Percentiles rank a stretch among this genome's conserved stretches.
These are phyloP conservation scores for Chrysosporium queenslandicum DNA, from an alignment of 2,329 filamentous ascomycete genomes.

Conservation along the genomic window DNA sequence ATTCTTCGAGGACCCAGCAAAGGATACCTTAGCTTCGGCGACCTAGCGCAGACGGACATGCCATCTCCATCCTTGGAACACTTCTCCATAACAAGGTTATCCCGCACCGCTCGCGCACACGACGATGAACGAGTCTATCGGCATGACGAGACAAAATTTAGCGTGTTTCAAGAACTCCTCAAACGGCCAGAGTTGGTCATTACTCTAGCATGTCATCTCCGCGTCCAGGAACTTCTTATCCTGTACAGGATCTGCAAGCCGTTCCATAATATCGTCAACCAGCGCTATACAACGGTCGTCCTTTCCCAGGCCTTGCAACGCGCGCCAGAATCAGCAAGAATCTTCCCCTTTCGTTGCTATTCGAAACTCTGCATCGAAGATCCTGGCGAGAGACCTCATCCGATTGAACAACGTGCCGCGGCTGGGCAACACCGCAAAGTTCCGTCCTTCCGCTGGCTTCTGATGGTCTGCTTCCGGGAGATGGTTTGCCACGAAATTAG, in stretches of 20 bases:
- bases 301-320: conserved; percentile 45
- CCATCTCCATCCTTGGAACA: conserved; percentile 10
- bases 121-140: not conserved
- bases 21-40: conserved; percentile 12
- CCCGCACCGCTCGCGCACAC: not conserved
- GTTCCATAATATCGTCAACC: conserved; percentile 53
- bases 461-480: conserved; percentile 54
- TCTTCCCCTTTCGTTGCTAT: conserved; percentile 56
- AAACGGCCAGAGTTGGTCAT: conserved; percentile 43
- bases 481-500: conserved; percentile 52
- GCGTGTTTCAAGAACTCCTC: conserved; percentile 16
- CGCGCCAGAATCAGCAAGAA: conserved; percentile 45
- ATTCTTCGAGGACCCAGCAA: conserved; percentile 11
- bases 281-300: conserved; percentile 50
- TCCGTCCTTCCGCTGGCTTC: conserved; percentile 57
- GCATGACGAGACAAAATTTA: conserved; percentile 2
- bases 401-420: conserved; percentile 29
- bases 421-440: conserved; percentile 40
- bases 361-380: conserved; percentile 49
- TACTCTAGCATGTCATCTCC: conserved; percentile 47
- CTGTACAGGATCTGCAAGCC: conserved; percentile 56
- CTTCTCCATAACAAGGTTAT: conserved; percentile 11
- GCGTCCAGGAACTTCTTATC: conserved; percentile 48
- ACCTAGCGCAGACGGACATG: conserved; percentile 12
- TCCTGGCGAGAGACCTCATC: conserved; percentile 39